These are phyloP conservation scores for Nemania sp. DNA, from an alignment of 2,329 filamentous ascomycete species.

Conservation along the genomic window DNA sequence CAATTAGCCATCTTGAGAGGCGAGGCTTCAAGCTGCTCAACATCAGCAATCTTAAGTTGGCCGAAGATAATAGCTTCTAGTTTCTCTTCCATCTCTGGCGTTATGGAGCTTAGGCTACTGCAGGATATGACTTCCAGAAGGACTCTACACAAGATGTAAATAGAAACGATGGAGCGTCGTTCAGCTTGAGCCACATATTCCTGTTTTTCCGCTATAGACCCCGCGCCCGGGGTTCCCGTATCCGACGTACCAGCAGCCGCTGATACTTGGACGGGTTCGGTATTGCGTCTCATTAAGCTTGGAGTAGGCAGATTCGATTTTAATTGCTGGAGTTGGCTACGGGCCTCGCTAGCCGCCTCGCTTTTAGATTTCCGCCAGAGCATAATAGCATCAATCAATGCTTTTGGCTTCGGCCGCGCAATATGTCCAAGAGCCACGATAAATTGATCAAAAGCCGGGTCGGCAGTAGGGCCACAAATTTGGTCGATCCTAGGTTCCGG, in stretches of 20 bases:
- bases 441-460: slow-evolving; percentile 91
- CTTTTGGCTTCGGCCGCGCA: slow-evolving; percentile 91
- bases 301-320: slow-evolving; percentile 56
- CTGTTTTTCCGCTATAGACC: slow-evolving; percentile 66
- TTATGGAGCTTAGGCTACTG: slow-evolving; percentile 84
- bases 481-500: slow-evolving; percentile 86
- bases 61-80: slow-evolving; percentile 95
- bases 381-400: slow-evolving; percentile 97
- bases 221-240: slow-evolving; percentile 51
- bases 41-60: slow-evolving; percentile 90
- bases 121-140: slow-evolving; percentile 94
- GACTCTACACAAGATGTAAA: slow-evolving; percentile 94
- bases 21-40: slow-evolving; percentile 81
- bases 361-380: slow-evolving; percentile 97
- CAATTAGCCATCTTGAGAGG: slow-evolving; percentile 92
- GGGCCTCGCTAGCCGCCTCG: slow-evolving; percentile 81
- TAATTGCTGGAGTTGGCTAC: slow-evolving; percentile 67
- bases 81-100: slow-evolving; percentile 91
- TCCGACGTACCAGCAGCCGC: slow-evolving; percentile 51
- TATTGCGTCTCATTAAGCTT: slow-evolving; percentile 76
- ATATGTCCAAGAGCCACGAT: slow-evolving; percentile 95
- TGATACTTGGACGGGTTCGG: slow-evolving; percentile 71
- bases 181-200: slow-evolving; percentile 84
- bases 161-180: slow-evolving; percentile 90
- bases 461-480: slow-evolving; percentile 90